A percentile compares a stretch with the other conserved stretches of the same genome.
Evolutionary conservation across 192 early-diverging fungal species (phyloP).

Genomic region (Ambispora gerdemannii): DNA sequence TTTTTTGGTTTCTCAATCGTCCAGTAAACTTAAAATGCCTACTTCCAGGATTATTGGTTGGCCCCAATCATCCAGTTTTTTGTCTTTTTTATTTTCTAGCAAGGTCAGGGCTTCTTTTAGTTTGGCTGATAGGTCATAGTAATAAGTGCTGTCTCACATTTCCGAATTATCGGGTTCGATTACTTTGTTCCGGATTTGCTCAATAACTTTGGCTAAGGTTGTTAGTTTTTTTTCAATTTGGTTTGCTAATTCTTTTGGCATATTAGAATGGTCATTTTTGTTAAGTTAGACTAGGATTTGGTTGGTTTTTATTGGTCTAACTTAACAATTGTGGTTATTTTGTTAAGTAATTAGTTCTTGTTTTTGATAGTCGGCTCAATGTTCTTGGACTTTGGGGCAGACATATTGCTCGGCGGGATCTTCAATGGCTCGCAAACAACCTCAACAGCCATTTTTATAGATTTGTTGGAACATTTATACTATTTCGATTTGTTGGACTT

Average conservation of each 20-base stretch:
- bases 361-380: background rate
- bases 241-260: background rate
- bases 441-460: conserved; percentile 16
- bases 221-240: conserved; percentile 2
- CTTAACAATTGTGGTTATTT: too few relatives aligned
- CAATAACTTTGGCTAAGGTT: background rate
- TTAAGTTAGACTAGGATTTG: background rate
- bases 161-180: background rate
- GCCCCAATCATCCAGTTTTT: conserved; percentile 5
- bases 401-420: background rate
- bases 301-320: too few relatives aligned
- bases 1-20: background rate
- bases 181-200: background rate
- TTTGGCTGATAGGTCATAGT: background rate
- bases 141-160: background rate
- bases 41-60: conserved; percentile 12
- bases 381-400: background rate
- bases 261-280: background rate
- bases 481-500: conserved; percentile 12
- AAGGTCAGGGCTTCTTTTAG: conserved; percentile 1
- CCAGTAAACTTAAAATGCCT: background rate
- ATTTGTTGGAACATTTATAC: background rate
- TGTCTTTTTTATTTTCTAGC: background rate
- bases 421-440: conserved; percentile 3
- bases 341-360: background rate